These are phyloP conservation scores for Acephala macrosclerotiorum DNA, from an alignment of 2,329 filamentous ascomycete species.

Conservation along the genomic window DNA sequence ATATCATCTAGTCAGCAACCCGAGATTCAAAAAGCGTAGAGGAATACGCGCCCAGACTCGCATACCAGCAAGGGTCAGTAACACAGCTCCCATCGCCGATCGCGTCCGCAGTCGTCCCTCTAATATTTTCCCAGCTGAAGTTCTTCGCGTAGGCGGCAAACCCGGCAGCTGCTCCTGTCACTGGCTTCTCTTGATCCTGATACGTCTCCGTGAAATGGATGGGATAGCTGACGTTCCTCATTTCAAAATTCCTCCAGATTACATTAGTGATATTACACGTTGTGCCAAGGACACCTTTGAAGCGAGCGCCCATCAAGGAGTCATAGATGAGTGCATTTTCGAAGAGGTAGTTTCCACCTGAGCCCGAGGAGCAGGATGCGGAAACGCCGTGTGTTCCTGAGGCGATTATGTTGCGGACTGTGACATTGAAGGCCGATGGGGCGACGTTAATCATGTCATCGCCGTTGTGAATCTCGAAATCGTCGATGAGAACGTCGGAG, in stretches of 20 bases:
- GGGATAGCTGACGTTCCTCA: constrained; percentile 5
- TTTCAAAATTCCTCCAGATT: background rate
- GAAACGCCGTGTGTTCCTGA: background rate
- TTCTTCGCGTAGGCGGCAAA: background rate
- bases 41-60: background rate
- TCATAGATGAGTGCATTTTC: background rate
- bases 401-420: constrained; percentile 5
- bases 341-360: background rate
- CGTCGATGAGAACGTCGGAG: background rate
- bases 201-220: constrained; percentile 7
- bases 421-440: background rate
- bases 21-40: background rate
- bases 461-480: background rate
- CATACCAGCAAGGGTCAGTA: constrained; percentile 1
- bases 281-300: background rate
- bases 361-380: background rate
- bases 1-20: background rate
- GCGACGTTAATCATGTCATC: constrained; percentile 3
- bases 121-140: constrained; percentile 1
- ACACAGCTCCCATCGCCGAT: constrained; percentile 3
- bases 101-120: background rate
- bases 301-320: background rate
- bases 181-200: constrained; percentile 6
- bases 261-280: constrained; percentile 1
- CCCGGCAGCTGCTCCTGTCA: background rate